Percentiles rank a stretch among this genome's conserved stretches.
phyloP scores from a whole-genome alignment of 129 eudicot genomes.

The Helichrysum umbraculigerum region DNA sequence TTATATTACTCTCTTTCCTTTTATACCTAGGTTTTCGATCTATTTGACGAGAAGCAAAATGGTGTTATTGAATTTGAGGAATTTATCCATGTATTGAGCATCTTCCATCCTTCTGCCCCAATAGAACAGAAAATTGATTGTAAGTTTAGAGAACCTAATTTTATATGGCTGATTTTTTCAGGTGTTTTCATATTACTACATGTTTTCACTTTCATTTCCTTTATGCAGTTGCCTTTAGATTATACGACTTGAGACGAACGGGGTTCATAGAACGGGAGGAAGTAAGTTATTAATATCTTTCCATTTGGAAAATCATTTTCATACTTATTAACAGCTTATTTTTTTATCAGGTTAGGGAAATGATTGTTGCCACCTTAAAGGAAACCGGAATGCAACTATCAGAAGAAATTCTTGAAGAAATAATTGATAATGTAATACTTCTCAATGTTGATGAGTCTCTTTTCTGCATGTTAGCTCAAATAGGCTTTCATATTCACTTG shows the following conservation, averaged over 20 bases:
- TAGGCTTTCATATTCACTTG: conserved; percentile 6
- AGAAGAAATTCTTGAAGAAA: conserved; percentile 49
- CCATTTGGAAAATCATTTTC: background rate
- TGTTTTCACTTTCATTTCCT: conserved; percentile 9
- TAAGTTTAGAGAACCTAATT: conserved; percentile 34
- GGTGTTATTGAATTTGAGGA: conserved; percentile 60
- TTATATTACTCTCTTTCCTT: background rate
- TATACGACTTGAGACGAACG: conserved; percentile 62
- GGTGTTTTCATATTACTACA: background rate
- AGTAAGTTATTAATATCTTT: conserved; percentile 29
- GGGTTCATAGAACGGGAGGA: conserved; percentile 64
- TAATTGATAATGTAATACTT: conserved; percentile 47
- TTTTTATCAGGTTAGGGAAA: conserved; percentile 47
- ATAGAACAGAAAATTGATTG: conserved; percentile 40
- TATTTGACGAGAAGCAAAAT: conserved; percentile 59
- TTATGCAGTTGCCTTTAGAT: conserved; percentile 49
- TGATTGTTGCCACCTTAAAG: conserved; percentile 55
- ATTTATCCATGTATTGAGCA: conserved; percentile 49
- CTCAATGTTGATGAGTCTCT: background rate
- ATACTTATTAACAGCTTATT: background rate
- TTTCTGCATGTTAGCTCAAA: background rate
- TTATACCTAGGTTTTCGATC: conserved; percentile 49
- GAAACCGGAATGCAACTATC: conserved; percentile 51
- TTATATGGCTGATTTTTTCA: background rate
- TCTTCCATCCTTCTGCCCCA: conserved; percentile 53